Evolutionary conservation across 768 basidiomycete species (phyloP), one percentile per base, ranked within the genome.

Genomic region (Termitomyces sp.): DNA sequence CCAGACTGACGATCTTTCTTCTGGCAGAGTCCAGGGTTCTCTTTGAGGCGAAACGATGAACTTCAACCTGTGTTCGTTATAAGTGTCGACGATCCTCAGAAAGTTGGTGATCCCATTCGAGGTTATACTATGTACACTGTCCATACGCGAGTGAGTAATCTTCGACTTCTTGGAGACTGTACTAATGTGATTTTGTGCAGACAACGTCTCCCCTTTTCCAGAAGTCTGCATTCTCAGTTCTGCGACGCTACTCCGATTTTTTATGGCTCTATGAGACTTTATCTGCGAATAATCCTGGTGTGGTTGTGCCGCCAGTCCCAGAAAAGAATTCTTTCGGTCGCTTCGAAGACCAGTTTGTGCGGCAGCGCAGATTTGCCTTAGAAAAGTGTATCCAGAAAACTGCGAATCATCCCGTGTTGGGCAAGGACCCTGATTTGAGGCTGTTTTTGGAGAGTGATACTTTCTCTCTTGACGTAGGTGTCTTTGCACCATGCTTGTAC

Each of bases 61-160:
- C 65, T 87, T 38, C 83, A 80, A 56, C 89, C 91, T 22, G 75
- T 89, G 26, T 98, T 97, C 68, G 70, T 81, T 8, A 92, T 99
- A 62, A 83, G 89, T 0, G 94, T 99, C n/a, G 91, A 93, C 54
- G 97, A 99, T 71, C 97, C 97, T 5, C 94, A 98, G 63, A 92
- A 90, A 64, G 90, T 98, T 45, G 97, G 97, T n/a, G 93, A 95
- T 66, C 92, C 94, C 1, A 92, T 98, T 49, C 87, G 92, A 57
- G 84, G 87, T 16, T 97, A 93, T 68, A 97, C 91, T 11, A 94
- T 98, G 76, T 99, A 98, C 70, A 99, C 97, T 2, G 93, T 99
- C 1, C 88, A 92, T 59, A 97, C 95, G 14, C 78, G 84, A 62
- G 92, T 92, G 68, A 53, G 84, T 30, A n/a, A 41, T 13, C 10